These are phyloP conservation scores for Vitis cinerea DNA, from an alignment of 164 flowering plant genomes.

Conservation along the genomic window DNA sequence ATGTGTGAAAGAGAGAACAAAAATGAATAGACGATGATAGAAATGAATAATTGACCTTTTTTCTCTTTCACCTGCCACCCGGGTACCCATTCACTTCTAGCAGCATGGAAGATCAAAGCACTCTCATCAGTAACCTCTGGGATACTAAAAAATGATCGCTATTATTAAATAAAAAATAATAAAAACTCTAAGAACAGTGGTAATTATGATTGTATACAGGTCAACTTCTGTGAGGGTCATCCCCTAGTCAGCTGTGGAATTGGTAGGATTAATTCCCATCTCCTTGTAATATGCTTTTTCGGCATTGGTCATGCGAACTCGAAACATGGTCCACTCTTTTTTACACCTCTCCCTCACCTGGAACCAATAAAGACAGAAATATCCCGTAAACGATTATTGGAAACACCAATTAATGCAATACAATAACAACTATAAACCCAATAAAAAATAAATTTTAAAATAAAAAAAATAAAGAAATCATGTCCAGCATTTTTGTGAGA, in stretches of 20 bases:
- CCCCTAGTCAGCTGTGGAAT: constrained; percentile 10
- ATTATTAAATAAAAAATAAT: neutral
- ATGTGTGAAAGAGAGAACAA: too few relatives aligned
- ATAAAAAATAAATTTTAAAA: too few relatives aligned
- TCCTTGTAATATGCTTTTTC: constrained; percentile 35
- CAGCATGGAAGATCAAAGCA: neutral
- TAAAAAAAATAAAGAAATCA: too few relatives aligned
- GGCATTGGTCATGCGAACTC: constrained; percentile 34
- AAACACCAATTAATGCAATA: too few relatives aligned
- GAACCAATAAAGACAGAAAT: constrained; percentile 4
- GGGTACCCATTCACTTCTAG: neutral
- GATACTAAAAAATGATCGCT: neutral
- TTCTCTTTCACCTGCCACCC: too few relatives aligned
- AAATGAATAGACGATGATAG: too few relatives aligned
- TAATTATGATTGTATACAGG: constrained; percentile 6
- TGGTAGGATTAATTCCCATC: constrained; percentile 23
- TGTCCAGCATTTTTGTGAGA: too few relatives aligned
- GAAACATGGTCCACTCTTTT: constrained; percentile 58
- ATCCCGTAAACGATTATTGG: neutral
- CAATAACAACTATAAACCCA: too few relatives aligned
- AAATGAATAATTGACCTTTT: too few relatives aligned
- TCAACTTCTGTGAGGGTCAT: neutral
- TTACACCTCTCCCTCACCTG: constrained; percentile 63
- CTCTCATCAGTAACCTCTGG: neutral
- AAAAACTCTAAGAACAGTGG: neutral